Percentiles rank a stretch among this genome's conserved stretches.
These are phyloP conservation scores for Ambrosiella beaveri DNA, from an alignment of 2,329 filamentous ascomycete species.

Conservation along the genomic window DNA sequence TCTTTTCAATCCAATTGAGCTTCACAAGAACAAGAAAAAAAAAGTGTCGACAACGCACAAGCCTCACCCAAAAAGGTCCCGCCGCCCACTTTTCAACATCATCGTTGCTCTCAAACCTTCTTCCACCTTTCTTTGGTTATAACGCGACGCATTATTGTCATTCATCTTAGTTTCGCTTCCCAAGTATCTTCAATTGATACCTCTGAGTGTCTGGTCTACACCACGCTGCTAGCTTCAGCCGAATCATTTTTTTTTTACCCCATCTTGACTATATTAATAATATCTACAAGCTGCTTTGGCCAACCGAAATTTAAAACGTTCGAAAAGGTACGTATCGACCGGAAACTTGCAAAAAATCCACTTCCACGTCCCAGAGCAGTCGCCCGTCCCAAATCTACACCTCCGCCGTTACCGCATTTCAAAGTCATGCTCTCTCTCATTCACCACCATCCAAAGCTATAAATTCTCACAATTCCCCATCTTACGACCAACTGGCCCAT, in stretches of 20 bases:
- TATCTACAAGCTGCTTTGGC: neutral
- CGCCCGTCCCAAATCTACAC: neutral
- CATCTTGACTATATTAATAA: neutral
- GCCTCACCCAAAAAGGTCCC: conserved; percentile 1
- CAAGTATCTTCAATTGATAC: neutral
- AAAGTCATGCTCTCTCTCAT: neutral
- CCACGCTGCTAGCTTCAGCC: neutral
- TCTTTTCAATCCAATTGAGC: neutral
- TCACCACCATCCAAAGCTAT: no score
- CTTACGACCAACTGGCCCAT: no score
- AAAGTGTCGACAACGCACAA: neutral
- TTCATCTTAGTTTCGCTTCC: neutral
- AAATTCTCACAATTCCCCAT: no score
- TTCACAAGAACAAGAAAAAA: neutral
- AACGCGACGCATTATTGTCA: neutral
- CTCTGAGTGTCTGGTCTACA: neutral
- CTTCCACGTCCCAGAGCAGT: neutral
- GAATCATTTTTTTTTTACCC: neutral
- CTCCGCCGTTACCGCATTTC: neutral
- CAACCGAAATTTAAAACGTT: neutral
- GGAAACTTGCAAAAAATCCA: neutral
- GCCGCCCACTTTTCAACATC: neutral
- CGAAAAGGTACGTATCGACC: no score
- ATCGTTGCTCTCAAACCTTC: neutral
- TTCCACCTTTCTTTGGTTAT: neutral